Base-by-base conservation (phyloP, 2,329 filamentous ascomycete species). In the Tolypocladium guangdongense region DNA sequence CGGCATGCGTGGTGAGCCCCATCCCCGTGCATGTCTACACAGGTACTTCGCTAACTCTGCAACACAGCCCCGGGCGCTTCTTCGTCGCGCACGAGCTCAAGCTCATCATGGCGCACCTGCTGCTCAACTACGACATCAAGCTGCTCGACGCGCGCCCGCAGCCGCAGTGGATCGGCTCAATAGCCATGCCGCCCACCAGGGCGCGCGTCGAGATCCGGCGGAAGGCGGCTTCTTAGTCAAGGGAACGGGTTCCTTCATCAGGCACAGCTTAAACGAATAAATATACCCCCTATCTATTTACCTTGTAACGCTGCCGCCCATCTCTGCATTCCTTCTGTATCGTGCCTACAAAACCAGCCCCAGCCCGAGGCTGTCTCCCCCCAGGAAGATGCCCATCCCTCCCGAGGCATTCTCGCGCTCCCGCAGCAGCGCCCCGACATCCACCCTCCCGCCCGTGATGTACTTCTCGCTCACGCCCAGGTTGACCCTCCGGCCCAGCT, bases 381-480 rank as follows among this genome's bases (percentile, higher is more conserved):
- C 70, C 30, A 72, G 41, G 41, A 72, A 72, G 16, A 72, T 50
- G 2, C 65, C 66, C 1, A 72, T 52, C 1, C 65, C 66, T 0
- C 64, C 55, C 1, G 54, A 47, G n/a, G 53, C 52, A 5, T 82
- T 82, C 37, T 79, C 77, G 39, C 76, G 78, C n/a, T 81, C 82
- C 53, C 73, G 76, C 53, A 86, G 62, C 63, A 96, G 67, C 60
- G 89, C 78, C 51, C 85, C 85, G 7, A 96, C 76, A 71, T 96
- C 87, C n/a, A 96, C 81, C n/a, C 81, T 75, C 0, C 90, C 88
- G n/a, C 82, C 81, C 0, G 90, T 88, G 56, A 96, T 75, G 68
- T 96, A 97, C 63, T 78, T 81, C 71, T 91, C 89, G 64, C 88
- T 95, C 30, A 96, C 88, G 7, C 92, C 91, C 18, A 90, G 78